Evolutionary conservation across 1,139 yeast genomes (phyloP), one percentile per base, ranked within the genome.

Genomic region (Lodderomyces beijingensis): DNA sequence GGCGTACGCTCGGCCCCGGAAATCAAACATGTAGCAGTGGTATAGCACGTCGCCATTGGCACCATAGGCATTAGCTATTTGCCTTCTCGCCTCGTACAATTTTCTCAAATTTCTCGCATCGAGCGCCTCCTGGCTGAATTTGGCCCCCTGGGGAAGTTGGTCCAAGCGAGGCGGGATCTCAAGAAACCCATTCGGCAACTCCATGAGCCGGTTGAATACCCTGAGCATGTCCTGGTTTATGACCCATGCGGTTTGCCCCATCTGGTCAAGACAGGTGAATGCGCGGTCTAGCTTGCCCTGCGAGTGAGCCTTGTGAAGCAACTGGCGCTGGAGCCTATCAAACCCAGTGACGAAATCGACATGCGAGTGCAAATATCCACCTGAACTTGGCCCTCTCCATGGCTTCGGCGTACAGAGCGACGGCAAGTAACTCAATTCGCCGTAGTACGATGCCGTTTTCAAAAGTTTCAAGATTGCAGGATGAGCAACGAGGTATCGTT

Each of bases 1-100:
- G 0, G 74, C 67, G 40, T 68, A 68, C 2, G 61, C 60, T 20
- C 74, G 44, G 4, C 74, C 72, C 33, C 74, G 47, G 35, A 66
- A 67, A 40, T 68, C 74, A 23, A 63, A 44, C 10, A 50, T 44
- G 39, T 66, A 70, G 3, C 72, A 71, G 25, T 62, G 50, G 41
- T 53, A 68, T n/a, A 68, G 39, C 19, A 57, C 46, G 27, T 64
- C 69, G 5, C 70, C 71, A 40, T 58, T 59, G 13, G 41, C 40
- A 10, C 49, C 52, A 29, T 53, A 55, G 0, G 64, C 50, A 14
- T 53, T 50, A 3, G 62, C 60, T 4, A 61, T 36, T 21, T 35
- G 24, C n/a, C 38, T 43, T 1, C 57, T 37, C 37, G 49, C 39
- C 16, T 56, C 50, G 33, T 48, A 51, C 27, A 48, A 49, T 5